Evolutionary conservation across 768 basidiomycete species (phyloP).

Genomic region (Macrolepiota fuliginosa): DNA sequence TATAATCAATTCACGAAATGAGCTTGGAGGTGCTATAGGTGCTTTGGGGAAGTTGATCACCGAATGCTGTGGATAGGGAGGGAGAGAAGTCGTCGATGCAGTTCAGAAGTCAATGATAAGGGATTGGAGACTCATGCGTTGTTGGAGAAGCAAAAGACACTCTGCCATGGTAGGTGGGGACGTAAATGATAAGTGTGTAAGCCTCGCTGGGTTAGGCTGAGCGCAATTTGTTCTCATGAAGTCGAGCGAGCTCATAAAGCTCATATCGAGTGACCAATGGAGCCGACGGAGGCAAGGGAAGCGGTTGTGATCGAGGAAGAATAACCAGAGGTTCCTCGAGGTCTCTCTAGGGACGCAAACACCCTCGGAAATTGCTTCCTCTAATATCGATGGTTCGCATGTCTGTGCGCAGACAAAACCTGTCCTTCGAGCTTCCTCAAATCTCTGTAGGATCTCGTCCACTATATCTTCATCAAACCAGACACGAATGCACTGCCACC

Average conservation of each 20-base stretch:
- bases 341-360: not conserved
- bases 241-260: not conserved
- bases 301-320: not conserved
- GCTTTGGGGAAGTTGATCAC: not conserved
- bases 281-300: slow-evolving; percentile 2
- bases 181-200: not conserved
- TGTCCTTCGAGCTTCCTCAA: not conserved
- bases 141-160: not conserved
- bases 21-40: not conserved
- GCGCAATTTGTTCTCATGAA: not conserved
- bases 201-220: not conserved
- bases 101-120: not conserved
- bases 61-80: not conserved
- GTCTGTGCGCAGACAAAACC: not conserved
- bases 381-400: not conserved
- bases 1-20: not conserved
- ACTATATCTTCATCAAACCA: slow-evolving; percentile 5
- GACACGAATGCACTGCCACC: slow-evolving; percentile 4
- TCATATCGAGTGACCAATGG: slow-evolving; percentile 2
- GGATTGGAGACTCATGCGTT: not conserved
- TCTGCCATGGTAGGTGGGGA: slow-evolving; percentile 1
- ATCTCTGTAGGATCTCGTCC: slow-evolving; percentile 1
- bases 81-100: not conserved
- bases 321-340: not conserved
- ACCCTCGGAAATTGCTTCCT: not conserved